Evolutionary conservation across 208 protist species (phyloP).

Genomic region (Jaenimonas drosophilae): DNA sequence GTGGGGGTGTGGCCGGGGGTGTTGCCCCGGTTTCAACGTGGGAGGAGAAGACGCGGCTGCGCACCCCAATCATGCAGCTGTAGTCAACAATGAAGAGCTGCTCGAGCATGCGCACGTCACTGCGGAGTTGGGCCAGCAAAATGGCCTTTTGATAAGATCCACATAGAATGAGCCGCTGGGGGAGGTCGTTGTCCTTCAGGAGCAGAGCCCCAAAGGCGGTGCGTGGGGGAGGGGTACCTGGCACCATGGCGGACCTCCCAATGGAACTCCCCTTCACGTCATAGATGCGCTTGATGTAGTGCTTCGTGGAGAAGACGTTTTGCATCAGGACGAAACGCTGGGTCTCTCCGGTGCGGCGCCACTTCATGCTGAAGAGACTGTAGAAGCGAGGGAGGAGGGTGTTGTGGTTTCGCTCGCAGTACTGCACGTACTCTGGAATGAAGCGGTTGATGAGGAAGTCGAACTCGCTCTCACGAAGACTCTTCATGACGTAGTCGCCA

Average conservation of each 20-base stretch:
- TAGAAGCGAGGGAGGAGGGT: slow-evolving; percentile 85
- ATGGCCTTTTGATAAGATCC: slow-evolving; percentile 57
- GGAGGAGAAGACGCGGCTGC: slow-evolving; percentile 59
- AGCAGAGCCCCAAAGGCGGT: slow-evolving; percentile 74
- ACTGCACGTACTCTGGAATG: slow-evolving; percentile 61
- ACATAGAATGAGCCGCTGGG: slow-evolving; percentile 75
- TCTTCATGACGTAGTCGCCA: slow-evolving; percentile 87
- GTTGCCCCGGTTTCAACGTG: too few relatives aligned
- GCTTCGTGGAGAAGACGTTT: slow-evolving; percentile 83
- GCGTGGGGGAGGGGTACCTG: slow-evolving; percentile 39
- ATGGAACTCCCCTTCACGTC: slow-evolving; percentile 90
- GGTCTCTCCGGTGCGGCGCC: slow-evolving; percentile 25
- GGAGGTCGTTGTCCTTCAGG: slow-evolving; percentile 86
- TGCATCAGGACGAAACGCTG: slow-evolving; percentile 89
- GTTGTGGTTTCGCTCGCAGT: slow-evolving; percentile 74
- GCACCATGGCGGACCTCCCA: slow-evolving; percentile 42
- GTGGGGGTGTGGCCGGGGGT: too few relatives aligned
- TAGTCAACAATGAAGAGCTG: slow-evolving; percentile 87
- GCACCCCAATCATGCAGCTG: slow-evolving; percentile 88
- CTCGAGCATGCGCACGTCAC: slow-evolving; percentile 74
- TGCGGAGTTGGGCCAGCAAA: slow-evolving; percentile 78
- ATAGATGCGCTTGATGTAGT: slow-evolving; percentile 88
- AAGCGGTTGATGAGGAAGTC: slow-evolving; percentile 54
- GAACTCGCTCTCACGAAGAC: slow-evolving; percentile 66
- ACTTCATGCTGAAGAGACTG: slow-evolving; percentile 62